A percentile compares a stretch with the other conserved stretches of the same genome.
Evolutionary conservation across 805 yeast species (phyloP).

Genomic region (Wickerhamiella spandovensis): DNA sequence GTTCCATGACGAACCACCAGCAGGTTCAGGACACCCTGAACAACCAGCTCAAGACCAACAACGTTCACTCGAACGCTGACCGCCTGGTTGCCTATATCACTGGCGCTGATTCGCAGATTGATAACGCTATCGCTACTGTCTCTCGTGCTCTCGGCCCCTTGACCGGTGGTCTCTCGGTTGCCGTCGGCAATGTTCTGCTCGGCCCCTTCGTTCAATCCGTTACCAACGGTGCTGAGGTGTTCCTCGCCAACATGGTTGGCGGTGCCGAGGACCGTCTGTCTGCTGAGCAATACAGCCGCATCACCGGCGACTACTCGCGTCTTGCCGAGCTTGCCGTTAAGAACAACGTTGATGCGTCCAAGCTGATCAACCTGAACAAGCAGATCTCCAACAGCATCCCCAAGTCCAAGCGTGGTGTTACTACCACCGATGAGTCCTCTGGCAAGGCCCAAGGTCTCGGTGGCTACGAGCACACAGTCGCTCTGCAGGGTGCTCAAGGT

Average conservation of each 20-base stretch:
- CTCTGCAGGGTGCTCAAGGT: constrained; percentile 8
- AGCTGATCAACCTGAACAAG: constrained; percentile 11
- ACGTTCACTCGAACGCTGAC: constrained; percentile 8
- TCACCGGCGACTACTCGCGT: constrained; percentile 15
- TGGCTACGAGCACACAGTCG: neutral
- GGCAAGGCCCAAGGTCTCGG: too few relatives aligned
- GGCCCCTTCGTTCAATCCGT: constrained; percentile 24
- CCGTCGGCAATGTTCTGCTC: constrained; percentile 12
- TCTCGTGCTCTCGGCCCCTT: constrained; percentile 11
- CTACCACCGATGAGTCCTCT: too few relatives aligned
- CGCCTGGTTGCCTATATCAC: constrained; percentile 17
- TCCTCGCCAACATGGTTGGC: constrained; percentile 16
- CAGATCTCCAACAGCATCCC: constrained; percentile 10
- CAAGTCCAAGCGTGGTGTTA: constrained; percentile 1
- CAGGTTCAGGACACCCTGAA: constrained; percentile 12
- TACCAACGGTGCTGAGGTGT: constrained; percentile 22
- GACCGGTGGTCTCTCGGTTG: constrained; percentile 13
- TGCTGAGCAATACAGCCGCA: constrained; percentile 9
- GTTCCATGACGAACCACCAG: constrained; percentile 12
- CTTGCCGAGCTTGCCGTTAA: constrained; percentile 10
- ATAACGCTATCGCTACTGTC: constrained; percentile 18
- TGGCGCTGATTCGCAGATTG: constrained; percentile 24
- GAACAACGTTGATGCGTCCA: constrained; percentile 12
- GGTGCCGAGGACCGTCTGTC: constrained; percentile 11
- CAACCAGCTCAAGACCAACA: constrained; percentile 6